Base-by-base conservation (phyloP, 257 asterid genomes). In the Capsicum baccatum region DNA sequence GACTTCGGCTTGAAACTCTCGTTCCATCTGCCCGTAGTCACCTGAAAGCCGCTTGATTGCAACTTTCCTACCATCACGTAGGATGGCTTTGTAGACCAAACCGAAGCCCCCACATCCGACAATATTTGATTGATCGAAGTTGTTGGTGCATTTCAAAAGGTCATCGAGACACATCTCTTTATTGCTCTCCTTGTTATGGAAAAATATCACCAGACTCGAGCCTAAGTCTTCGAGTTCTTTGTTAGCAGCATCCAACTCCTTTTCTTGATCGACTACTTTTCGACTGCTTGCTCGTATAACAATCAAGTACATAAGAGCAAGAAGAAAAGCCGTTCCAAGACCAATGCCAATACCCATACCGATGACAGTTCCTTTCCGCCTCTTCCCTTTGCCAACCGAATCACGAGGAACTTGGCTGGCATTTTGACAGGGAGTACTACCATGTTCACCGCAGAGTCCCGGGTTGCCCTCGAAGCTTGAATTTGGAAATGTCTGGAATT, bases 31-130 rank as follows among this genome's bases (percentile, higher is more conserved):
- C 82, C 91, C 90, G 64, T 88, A 87, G 83, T 92, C 98, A 39
- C 97, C 97, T 1, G 92, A 89, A 59, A 94, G 97, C 68, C 98
- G 91, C 87, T 94, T 94, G 79, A 94, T 89, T 3, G 98, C 98
- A 80, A 94, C 89, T 82, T 89, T 90, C 84, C 91, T 87, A 42
- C 97, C 98, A 50, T 92, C 96, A 12, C 90, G 81, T 55, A 94
- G 92, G 57, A 87, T 13, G 55, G 98, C 98, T 83, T 85, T 92
- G 88, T 94, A 94, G 74, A 94, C 98, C 85, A 93, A 84, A 50
- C 98, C 98, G 26, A 91, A 94, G 9, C 98, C 98, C 19, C 98
- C 98, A 62, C 96, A 92, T n/a, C 98, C 98, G 19, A 94, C 90
- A 83, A 94, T 94, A 71, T 93, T 90, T 57, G 98, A 88, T 57